Evolutionary conservation across 2,329 filamentous ascomycete species (phyloP), one percentile per base, ranked within the genome.

Genomic region (Colletotrichum sp.): DNA sequence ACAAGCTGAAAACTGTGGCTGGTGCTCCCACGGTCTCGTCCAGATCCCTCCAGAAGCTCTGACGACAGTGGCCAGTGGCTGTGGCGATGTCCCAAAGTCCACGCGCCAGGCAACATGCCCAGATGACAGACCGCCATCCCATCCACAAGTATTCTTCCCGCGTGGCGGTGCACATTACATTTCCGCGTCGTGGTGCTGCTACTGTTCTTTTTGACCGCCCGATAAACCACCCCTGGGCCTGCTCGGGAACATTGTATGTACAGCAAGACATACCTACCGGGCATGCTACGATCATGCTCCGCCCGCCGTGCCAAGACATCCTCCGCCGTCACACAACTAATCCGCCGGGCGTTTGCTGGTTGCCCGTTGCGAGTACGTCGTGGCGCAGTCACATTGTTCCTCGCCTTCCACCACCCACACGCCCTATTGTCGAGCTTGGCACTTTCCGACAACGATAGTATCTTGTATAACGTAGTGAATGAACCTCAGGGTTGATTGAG

Each of bases 361-460:
- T 36, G 15, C 9, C 34, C 60, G 32, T 65, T 44, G 73, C 44
- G 70, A 69, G 13, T 21, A 59, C 18, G 64, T 59, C 49, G 73
- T 73, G 73, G 73, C 73, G 73, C 70, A 76, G 73, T 21, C 34
- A n/a, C 39, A 26, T 59, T 26, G n/a, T 30, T 21, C n/a, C 1
- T 8, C 15, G 18, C 16, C 28, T 36, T 39, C 64, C 34, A 36
- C 59, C 69, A 68, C 36, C 36, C 18, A 59, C 10, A 6, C 8
- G 30, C 32, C 16, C 13, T 9, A 16, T 30, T 26, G 10, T 12
- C 13, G 13, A 26, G 26, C 26, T 15, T 52, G 44, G 15, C n/a
- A n/a, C 12, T 15, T 8, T 36, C 65, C 68, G 26, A 32, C 64
- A 24, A 32, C 16, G 16, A 59, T 3, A 30, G 26, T 28, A 1